Evolutionary conservation across 2,329 filamentous ascomycete genomes (phyloP).

Genomic region (Zymoseptoria pseudotritici): DNA sequence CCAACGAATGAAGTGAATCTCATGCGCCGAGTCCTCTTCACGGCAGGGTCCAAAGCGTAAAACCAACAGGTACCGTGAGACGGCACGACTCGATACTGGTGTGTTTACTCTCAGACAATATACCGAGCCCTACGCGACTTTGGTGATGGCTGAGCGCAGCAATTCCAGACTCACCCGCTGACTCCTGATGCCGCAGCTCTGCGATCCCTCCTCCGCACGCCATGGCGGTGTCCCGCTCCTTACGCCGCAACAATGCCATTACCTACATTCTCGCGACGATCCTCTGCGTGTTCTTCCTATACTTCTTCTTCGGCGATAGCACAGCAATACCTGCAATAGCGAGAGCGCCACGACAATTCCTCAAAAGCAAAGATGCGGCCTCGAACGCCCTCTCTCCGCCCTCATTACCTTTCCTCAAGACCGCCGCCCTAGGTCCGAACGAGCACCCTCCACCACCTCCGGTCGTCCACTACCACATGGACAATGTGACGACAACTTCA

Average conservation of each 20-base stretch:
- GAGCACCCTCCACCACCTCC: conserved; percentile 62
- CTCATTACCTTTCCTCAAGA: conserved; percentile 66
- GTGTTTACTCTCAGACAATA: background rate
- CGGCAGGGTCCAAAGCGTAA: background rate
- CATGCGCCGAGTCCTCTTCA: background rate
- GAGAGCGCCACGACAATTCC: conserved; percentile 41
- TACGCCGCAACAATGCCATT: conserved; percentile 72
- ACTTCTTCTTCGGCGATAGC: conserved; percentile 44
- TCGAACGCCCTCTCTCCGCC: conserved; percentile 66
- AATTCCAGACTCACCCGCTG: background rate
- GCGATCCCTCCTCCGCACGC: conserved; percentile 17
- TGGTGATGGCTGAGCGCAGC: background rate
- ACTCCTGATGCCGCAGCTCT: background rate
- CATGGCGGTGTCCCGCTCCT: conserved; percentile 56
- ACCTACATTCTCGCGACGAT: conserved; percentile 65
- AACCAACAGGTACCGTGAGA: background rate
- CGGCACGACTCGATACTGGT: background rate
- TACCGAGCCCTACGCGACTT: background rate
- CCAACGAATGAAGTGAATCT: background rate
- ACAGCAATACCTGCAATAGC: conserved; percentile 56
- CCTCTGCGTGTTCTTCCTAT: conserved; percentile 55
- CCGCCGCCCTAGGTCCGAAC: conserved; percentile 46
- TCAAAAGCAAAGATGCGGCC: conserved; percentile 48
- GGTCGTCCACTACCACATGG: conserved; percentile 88
- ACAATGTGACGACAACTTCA: conserved; percentile 78